Evolutionary conservation across 331 rosid genomes (phyloP), one percentile per base, ranked within the genome.

Genomic region (Cucumis variabilis): DNA sequence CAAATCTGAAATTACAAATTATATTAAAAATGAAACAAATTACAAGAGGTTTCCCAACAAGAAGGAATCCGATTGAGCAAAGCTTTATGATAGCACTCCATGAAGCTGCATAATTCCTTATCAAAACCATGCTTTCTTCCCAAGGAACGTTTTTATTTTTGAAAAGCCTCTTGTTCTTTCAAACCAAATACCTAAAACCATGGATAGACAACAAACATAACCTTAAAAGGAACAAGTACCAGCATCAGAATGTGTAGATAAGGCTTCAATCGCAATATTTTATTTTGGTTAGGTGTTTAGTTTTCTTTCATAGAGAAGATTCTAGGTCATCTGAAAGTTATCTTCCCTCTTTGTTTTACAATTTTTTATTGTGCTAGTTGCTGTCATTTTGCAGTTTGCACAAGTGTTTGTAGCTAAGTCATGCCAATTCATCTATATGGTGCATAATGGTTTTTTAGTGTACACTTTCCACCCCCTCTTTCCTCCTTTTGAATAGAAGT

Each of bases 311-410:
- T 76, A n/a, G n/a, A 48, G 33, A 76, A 46, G 82, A 76, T 63
- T 76, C 7, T n/a, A 48, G 62, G 51, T 76, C 33, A 76, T 48
- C 37, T 76, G 25, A 76, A 46, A 41, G 62, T 76, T 21, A 76
- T 48, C 63, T 77, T 50, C 8, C 20, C 23, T 74, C 25, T 44
- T 44, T 21, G 19, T 44, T 74, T 20, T 41, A 41, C 58, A 41
- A 1, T 20, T 41, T 74, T 41, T 11, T 37, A 37, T 74, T 5
- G 58, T 41, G 19, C 83, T 46, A 77, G 41, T 77, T 77, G 62
- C 65, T 77, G 83, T 76, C 60, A 12, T 76, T 76, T 76, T 48
- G 81, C 58, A 75, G 27, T 44, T 75, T 75, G 63, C 82, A 46
- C 20, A 48, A 9, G 11, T 11, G 33, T 76, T 23, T 44, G 82